These are phyloP conservation scores for Cochlearia excelsa DNA, from an alignment of 345 rosid genomes.

Conservation along the genomic window DNA sequence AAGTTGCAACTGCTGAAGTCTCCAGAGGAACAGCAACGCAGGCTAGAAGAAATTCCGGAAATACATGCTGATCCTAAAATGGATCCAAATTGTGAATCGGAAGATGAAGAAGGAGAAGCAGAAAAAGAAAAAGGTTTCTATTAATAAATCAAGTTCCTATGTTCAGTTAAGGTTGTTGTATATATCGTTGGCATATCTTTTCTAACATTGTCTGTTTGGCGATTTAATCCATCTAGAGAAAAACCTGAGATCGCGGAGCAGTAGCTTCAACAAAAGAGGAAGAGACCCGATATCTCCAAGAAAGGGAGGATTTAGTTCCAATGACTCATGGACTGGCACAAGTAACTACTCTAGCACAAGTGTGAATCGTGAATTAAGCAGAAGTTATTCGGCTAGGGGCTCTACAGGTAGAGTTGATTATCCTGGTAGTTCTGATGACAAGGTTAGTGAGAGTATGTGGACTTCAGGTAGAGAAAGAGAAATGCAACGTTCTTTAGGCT, in stretches of 20 bases:
- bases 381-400: slow-evolving; percentile 64
- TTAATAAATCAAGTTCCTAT: not conserved
- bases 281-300: slow-evolving; percentile 80
- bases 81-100: slow-evolving; percentile 95
- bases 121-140: slow-evolving; percentile 66
- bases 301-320: slow-evolving; percentile 56
- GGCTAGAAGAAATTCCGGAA: slow-evolving; percentile 92
- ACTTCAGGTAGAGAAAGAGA: slow-evolving; percentile 60
- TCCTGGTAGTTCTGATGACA: slow-evolving; percentile 50
- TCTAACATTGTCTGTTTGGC: slow-evolving; percentile 24
- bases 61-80: slow-evolving; percentile 93
- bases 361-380: slow-evolving; percentile 55
- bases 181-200: slow-evolving; percentile 18
- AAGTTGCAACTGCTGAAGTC: slow-evolving; percentile 89
- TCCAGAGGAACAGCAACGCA: slow-evolving; percentile 90
- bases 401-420: slow-evolving; percentile 55
- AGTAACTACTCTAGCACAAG: slow-evolving; percentile 49
- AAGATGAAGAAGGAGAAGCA: slow-evolving; percentile 66
- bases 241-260: slow-evolving; percentile 54
- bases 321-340: slow-evolving; percentile 64
- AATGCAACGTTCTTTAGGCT: slow-evolving; percentile 42
- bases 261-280: slow-evolving; percentile 63
- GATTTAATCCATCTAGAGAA: slow-evolving; percentile 48
- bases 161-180: slow-evolving; percentile 7
- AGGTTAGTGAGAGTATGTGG: slow-evolving; percentile 51